phyloP scores from a whole-genome alignment of 2,329 filamentous ascomycete genomes.

The Samsoniella hepiali region DNA sequence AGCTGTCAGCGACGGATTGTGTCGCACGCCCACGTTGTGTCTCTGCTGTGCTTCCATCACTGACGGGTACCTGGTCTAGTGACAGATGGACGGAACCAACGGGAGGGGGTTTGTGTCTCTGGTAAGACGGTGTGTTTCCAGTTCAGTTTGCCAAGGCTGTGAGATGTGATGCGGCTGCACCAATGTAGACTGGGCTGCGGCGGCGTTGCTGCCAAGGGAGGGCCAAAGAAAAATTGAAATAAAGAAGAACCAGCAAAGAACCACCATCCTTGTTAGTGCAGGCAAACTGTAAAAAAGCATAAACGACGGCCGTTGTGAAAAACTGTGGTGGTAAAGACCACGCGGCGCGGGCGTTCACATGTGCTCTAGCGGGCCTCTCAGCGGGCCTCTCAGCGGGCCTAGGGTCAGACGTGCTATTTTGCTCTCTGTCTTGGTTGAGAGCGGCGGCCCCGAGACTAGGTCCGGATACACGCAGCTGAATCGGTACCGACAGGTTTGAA shows the following conservation, averaged over 20 bases:
- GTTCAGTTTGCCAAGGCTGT: background rate
- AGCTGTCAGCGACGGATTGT: background rate
- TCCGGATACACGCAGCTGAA: background rate
- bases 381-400: too few relatives aligned
- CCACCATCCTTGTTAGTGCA: too few relatives aligned
- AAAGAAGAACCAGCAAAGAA: background rate
- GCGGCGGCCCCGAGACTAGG: slow-evolving; percentile 4
- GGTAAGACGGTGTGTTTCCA: too few relatives aligned
- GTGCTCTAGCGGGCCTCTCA: background rate
- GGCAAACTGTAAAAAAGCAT: background rate
- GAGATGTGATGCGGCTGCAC: too few relatives aligned
- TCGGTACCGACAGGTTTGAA: too few relatives aligned
- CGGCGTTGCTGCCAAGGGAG: background rate
- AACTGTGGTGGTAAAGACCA: background rate
- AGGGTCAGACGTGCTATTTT: too few relatives aligned
- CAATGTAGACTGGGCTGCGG: background rate
- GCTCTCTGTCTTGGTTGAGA: slow-evolving; percentile 4
- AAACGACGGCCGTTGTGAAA: background rate
- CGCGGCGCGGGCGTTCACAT: background rate
- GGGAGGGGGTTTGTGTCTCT: background rate
- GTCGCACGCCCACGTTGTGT: background rate
- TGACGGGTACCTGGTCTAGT: too few relatives aligned
- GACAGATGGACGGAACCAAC: background rate
- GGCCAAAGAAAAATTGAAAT: background rate
- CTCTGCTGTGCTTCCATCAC: background rate